Base-by-base conservation (phyloP, 257 asterid species). In the Haberlea rhodopensis region DNA sequence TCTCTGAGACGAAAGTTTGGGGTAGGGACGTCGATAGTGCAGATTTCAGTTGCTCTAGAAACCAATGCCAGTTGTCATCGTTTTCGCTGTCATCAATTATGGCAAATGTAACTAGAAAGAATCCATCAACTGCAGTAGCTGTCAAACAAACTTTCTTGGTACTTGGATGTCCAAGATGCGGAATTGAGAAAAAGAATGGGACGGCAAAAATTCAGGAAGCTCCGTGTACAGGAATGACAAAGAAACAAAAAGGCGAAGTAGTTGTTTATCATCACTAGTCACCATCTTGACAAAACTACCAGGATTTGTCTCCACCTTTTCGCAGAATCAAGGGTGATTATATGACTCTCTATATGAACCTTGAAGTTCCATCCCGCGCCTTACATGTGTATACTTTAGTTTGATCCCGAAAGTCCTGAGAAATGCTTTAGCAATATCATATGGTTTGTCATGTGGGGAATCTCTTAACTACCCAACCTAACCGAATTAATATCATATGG, bases 111-210 rank as follows among this genome's bases (percentile, higher is more conserved):
- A 88, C 83, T 2, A 94, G 94, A 70, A 88, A 88, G 78, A 88
- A 81, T 23, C 85, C 86, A 71, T 91, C 98, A 37, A 86, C 74
- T 11, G 94, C 91, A 76, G 82, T 86, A 0, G 95, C 98, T 20
- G 85, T 82, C 69, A 91, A n/a, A 71, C 72, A 91, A 72, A 53
- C 73, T 71, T 72, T 91, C 96, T 62, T 80, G 86, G 78, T 77
- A 84, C 74, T 75, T 80, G 13, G 97, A 88, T 73, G 70, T 83
- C 60, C 88, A 81, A 70, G 94, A 81, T 23, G 87, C 83, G 29
- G 94, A 79, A 71, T 86, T 84, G 77, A 91, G 97, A 71, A 91
- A 86, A 55, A 88, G 79, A 73, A 91, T 81, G 46, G 97, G 95
- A 9, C 97, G 95, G 53, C 96, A 91, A 55, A 82, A 79, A 26